Percentiles rank a stretch among this genome's conserved stretches.
phyloP scores from a whole-genome alignment of 2,329 filamentous ascomycete genomes.

The Annulohypoxylon truncatum region DNA sequence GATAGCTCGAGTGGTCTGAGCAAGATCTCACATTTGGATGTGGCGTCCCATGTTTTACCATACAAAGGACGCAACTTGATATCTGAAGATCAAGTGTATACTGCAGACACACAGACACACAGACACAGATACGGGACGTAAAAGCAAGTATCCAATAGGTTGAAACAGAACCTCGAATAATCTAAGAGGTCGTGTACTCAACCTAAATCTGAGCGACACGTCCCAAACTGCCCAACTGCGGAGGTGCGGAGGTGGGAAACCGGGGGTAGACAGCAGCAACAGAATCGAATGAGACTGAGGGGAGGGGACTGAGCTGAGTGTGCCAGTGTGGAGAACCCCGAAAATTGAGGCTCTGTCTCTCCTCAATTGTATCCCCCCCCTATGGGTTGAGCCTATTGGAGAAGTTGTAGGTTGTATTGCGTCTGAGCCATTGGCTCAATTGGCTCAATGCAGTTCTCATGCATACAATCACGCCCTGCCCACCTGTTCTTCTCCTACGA shows the following conservation, averaged over 20 bases:
- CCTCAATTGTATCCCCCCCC: neutral
- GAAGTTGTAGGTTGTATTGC: conserved; percentile 1
- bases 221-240: neutral
- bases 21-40: conserved; percentile 18
- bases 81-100: conserved; percentile 25
- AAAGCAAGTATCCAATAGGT: conserved; percentile 24
- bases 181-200: conserved; percentile 1
- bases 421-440: conserved; percentile 19
- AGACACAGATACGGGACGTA: conserved; percentile 2
- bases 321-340: conserved; percentile 9
- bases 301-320: neutral
- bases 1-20: conserved; percentile 14
- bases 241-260: conserved; percentile 11
- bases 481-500: conserved; percentile 5
- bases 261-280: conserved; percentile 5
- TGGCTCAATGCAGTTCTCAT: conserved; percentile 8
- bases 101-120: neutral
- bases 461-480: conserved; percentile 15
- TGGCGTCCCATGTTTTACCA: conserved; percentile 28
- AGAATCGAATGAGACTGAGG: conserved; percentile 4
- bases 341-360: conserved; percentile 36
- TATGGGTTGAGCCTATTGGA: conserved; percentile 19
- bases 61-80: conserved; percentile 24
- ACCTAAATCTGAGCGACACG: conserved; percentile 22
- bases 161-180: conserved; percentile 12